phyloP scores from a whole-genome alignment of 257 asterid genomes.

The Paraleonurus japonicus region DNA sequence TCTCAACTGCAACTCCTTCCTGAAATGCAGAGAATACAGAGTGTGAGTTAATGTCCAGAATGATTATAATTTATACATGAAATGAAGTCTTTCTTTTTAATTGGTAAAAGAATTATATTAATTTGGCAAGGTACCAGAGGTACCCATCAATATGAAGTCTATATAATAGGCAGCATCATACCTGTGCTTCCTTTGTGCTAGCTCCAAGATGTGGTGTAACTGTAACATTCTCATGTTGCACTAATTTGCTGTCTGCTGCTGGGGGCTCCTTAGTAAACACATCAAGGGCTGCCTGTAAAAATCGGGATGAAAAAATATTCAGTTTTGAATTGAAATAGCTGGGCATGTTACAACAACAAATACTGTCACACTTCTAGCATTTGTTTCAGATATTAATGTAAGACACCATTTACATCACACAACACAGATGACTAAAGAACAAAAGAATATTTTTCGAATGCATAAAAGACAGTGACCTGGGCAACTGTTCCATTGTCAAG shows the following conservation, averaged over 20 bases:
- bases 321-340: slow-evolving; percentile 13
- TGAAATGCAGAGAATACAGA: slow-evolving; percentile 25
- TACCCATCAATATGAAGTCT: no score
- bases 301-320: slow-evolving; percentile 12
- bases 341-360: neutral
- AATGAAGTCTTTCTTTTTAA: slow-evolving; percentile 1
- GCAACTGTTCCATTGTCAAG: slow-evolving; percentile 86
- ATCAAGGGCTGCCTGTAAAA: slow-evolving; percentile 88
- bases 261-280: slow-evolving; percentile 95
- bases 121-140: no score
- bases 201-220: slow-evolving; percentile 99
- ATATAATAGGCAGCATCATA: slow-evolving; percentile 23
- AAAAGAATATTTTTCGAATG: neutral
- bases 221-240: slow-evolving; percentile 82
- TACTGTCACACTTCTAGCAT: neutral
- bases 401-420: neutral
- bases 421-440: neutral
- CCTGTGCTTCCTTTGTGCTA: slow-evolving; percentile 99
- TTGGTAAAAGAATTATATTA: no score
- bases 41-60: neutral
- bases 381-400: neutral
- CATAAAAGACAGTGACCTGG: slow-evolving; percentile 45
- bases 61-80: neutral
- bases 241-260: slow-evolving; percentile 66
- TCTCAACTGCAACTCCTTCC: slow-evolving; percentile 99